phyloP scores from a whole-genome alignment of 169 alveolate species.

The Eimeria sp. region DNA sequence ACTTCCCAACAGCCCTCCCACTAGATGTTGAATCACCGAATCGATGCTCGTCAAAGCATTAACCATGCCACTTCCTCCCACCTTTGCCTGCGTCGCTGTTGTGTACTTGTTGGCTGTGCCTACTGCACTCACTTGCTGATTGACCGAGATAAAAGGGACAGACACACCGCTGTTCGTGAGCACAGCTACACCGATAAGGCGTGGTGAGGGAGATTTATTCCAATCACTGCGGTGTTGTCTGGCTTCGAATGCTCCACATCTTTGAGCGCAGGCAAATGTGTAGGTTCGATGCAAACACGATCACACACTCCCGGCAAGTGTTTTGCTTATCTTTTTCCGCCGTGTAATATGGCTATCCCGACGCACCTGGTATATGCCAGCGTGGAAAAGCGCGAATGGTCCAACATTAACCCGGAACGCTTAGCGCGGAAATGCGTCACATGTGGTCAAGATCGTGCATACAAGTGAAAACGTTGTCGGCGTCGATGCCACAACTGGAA shows the following conservation, averaged over 20 bases:
- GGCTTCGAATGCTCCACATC: background rate
- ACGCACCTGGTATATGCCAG: background rate
- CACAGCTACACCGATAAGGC: background rate
- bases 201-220: background rate
- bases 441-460: background rate
- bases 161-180: background rate
- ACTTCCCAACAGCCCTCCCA: background rate
- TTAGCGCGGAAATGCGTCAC: too few species aligned
- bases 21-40: background rate
- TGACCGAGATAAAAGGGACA: background rate
- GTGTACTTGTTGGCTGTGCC: background rate
- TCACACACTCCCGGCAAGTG: background rate
- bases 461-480: background rate
- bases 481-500: background rate
- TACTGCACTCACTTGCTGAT: background rate
- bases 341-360: background rate
- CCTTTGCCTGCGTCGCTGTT: background rate
- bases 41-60: background rate
- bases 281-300: background rate
- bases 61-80: background rate
- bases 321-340: background rate
- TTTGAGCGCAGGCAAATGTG: too few species aligned
- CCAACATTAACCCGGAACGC: too few species aligned
- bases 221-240: background rate
- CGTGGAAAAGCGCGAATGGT: background rate